Evolutionary conservation across 2,329 filamentous ascomycete genomes (phyloP).

Genomic region (Trichothecium sympodiale): DNA sequence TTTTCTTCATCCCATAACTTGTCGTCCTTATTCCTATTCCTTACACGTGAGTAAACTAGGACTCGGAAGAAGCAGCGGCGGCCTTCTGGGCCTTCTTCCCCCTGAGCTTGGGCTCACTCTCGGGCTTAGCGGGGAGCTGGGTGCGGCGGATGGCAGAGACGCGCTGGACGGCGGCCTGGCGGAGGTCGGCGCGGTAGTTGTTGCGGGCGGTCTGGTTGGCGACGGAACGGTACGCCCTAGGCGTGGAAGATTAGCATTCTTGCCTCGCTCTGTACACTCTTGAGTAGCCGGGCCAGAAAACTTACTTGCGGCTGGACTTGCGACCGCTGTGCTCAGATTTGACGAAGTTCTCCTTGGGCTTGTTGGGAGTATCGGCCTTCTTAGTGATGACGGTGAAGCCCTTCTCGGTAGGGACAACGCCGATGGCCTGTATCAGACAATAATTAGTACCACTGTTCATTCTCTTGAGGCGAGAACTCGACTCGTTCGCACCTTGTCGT

Average conservation of each 20-base stretch:
- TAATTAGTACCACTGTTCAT: constrained; percentile 10
- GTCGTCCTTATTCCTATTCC: not conserved
- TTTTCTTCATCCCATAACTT: not conserved
- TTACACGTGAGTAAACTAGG: not conserved
- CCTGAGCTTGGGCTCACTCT: constrained; percentile 62
- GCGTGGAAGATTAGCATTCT: constrained; percentile 1
- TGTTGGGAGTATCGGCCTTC: constrained; percentile 61
- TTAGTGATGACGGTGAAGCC: constrained; percentile 76
- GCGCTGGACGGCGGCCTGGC: constrained; percentile 69
- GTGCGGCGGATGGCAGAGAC: constrained; percentile 74
- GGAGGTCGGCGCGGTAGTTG: constrained; percentile 75
- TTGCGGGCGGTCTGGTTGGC: constrained; percentile 73
- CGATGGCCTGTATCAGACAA: constrained; percentile 56
- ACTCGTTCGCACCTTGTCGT: constrained; percentile 63
- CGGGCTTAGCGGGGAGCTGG: constrained; percentile 69
- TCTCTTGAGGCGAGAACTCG: not conserved
- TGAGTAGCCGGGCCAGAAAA: not conserved
- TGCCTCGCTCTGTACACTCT: constrained; percentile 11
- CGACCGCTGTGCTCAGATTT: constrained; percentile 59
- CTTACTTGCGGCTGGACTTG: constrained; percentile 63
- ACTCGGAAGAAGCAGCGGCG: constrained; percentile 20
- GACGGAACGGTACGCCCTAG: constrained; percentile 79
- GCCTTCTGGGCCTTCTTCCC: constrained; percentile 73
- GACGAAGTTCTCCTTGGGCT: constrained; percentile 58
- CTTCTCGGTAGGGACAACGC: constrained; percentile 64